phyloP scores from a whole-genome alignment of 2,329 filamentous ascomycete genomes.

The Diaporthe longicolla region DNA sequence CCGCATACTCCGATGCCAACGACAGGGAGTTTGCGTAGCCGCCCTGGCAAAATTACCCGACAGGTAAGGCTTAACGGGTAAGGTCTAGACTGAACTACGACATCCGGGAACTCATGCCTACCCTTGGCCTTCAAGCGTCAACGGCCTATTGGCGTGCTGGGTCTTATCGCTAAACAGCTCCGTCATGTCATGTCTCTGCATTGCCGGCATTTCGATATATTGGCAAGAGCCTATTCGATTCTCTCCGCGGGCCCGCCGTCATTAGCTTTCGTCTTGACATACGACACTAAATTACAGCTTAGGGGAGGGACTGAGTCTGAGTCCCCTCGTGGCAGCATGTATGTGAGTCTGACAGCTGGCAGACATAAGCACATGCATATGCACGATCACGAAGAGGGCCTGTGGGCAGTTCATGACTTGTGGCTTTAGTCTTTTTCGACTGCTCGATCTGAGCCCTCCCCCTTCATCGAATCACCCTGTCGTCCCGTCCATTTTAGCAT shows the following conservation, averaged over 20 bases:
- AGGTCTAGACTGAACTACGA: neutral
- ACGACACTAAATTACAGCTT: neutral
- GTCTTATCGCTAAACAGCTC: slow-evolving; percentile 1
- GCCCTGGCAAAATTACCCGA: slow-evolving; percentile 26
- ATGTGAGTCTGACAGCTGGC: slow-evolving; percentile 3
- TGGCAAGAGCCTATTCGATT: neutral
- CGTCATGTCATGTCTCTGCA: neutral
- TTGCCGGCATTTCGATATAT: slow-evolving; percentile 20
- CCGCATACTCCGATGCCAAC: neutral
- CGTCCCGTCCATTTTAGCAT: neutral
- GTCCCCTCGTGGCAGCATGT: neutral
- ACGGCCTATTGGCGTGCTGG: neutral
- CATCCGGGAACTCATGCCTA: neutral
- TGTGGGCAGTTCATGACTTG: slow-evolving; percentile 17
- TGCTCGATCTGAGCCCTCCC: neutral
- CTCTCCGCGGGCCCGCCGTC: neutral
- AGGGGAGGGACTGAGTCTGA: neutral
- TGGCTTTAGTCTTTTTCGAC: neutral
- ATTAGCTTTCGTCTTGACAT: neutral
- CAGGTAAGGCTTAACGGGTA: slow-evolving; percentile 20
- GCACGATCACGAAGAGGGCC: neutral
- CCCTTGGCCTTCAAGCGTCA: neutral
- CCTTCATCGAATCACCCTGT: neutral
- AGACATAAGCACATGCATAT: neutral
- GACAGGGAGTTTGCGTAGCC: neutral